These are phyloP conservation scores for Sporothrix luriei DNA, from an alignment of 2,329 filamentous ascomycete species.

Conservation along the genomic window DNA sequence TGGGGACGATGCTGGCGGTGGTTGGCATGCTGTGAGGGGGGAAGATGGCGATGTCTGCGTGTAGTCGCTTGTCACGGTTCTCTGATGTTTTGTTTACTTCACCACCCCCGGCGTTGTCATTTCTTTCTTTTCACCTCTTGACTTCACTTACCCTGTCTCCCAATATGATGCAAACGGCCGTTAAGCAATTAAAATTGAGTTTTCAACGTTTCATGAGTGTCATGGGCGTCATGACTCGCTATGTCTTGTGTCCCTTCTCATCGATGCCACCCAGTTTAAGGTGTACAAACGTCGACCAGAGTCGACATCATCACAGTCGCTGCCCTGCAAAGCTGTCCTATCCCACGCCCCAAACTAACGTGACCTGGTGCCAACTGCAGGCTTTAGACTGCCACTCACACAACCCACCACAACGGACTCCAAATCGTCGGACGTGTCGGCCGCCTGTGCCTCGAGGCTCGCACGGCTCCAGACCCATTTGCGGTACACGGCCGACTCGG, in stretches of 20 bases:
- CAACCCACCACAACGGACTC: constrained; percentile 32
- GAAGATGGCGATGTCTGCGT: no score
- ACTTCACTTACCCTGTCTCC: background rate
- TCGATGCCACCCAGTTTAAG: constrained; percentile 1
- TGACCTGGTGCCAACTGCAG: background rate
- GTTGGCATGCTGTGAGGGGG: constrained; percentile 39
- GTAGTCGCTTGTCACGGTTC: background rate
- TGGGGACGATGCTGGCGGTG: constrained; percentile 41
- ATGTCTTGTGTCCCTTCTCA: background rate
- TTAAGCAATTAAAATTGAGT: background rate
- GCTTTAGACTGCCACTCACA: constrained; percentile 31
- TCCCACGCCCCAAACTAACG: background rate
- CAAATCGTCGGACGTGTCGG: background rate
- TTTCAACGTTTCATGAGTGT: no score
- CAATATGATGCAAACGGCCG: constrained; percentile 5
- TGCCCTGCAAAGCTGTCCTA: background rate
- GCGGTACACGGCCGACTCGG: constrained; percentile 22
- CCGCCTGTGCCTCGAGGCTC: background rate
- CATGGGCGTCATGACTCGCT: background rate
- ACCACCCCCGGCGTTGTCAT: background rate
- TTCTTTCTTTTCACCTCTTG: background rate
- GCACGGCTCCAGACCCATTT: constrained; percentile 33
- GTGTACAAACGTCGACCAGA: background rate
- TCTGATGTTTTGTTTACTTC: background rate
- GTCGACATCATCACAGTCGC: background rate